Base-by-base conservation (phyloP, 2,329 filamentous ascomycete genomes). In the Aspergillus arachidicola region DNA sequence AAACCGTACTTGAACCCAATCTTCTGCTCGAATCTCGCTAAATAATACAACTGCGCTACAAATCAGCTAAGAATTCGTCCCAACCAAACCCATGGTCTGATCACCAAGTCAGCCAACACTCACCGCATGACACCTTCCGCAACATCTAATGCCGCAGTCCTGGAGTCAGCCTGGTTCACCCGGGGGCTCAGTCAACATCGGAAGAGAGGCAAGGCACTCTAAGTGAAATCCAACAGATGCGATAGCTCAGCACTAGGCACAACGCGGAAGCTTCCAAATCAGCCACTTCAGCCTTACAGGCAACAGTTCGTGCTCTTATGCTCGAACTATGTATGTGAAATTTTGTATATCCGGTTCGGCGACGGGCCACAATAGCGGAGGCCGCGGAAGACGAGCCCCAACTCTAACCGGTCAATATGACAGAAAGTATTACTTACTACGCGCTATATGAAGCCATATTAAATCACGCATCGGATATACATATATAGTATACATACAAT, bases 211-310 rank as follows among this genome's bases (percentile, higher is more conserved):
- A 51, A 51, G 46, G 26, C 46, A 50, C 46, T 9, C 46, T 3
- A n/a, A 51, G 28, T 12, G 32, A n/a, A 38, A 36, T 14, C n/a
- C 14, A 23, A 34, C 51, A 55, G 10, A 32, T 38, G 51, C 12
- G 7, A 55, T 9, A 55, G 19, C 23, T 55, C 51, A 36, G 51
- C 51, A 36, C 51, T 54, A 54, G 32, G 30, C 32, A 34, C 19
- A 34, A 32, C 51, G 30, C 30, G 51, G 51, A 54, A 54, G 11
- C 30, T 54, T 21, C 51, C 30, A 54, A 30, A 23, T 16, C 32
- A 38, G 34, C 32, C 32, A 38, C 51, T 14, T 55, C 51, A 55
- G 51, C 51, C 51, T 55, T 55, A 55, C 21, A 38, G 51, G n/a
- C 51, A 26, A 23, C 51, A 36, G 51, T 55, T 55, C 32, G n/a